Base-by-base conservation (phyloP, 306 rosid genomes). In the Vigna trinervia region DNA sequence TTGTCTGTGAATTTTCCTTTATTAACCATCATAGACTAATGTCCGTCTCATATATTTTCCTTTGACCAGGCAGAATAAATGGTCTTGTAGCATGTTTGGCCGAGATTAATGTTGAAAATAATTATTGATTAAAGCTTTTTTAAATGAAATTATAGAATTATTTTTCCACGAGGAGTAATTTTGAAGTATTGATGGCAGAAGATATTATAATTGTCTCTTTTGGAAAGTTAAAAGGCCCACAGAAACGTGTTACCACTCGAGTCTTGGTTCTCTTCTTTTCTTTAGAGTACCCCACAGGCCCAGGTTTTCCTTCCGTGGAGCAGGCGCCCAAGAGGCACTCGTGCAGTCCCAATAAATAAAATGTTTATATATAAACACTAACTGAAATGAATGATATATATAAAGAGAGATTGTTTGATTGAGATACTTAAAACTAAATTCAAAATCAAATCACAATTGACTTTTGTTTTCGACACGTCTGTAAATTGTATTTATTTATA, bases 151-250 rank as follows among this genome's bases (percentile, higher is more conserved):
- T 67, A 20, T 20, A 17, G 46, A 20, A 0, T 22, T 9, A 0
- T 22, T 56, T 56, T 56, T 22, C 39, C 48, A 8, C 30, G 9
- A 39, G 6, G 68, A 63, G 79, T 46, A 68, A 71, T 48, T 81
- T 75, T 56, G 71, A 78, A 60, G 79, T 46, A 53, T 59, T 78
- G 26, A 78, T 48, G 84, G 66, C 56, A 62, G 71, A 78, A 68
- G 74, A 77, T 62, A 56, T 78, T 78, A 77, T n/a, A 63, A 45
- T 62, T 82, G 83, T 80, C 81, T 71, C 78, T 82, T 64, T 58
- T 74, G 62, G 34, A 80, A 75, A 73, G 54, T 79, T 64, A 71
- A 57, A 84, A 84, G 46, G 19, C 12, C 56, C 58, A 41, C 79
- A 56, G 20, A 83, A 39, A 72, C 43, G 65, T 47, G 70, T 81